Conservation (phyloP, 2,329 filamentous ascomycete genomes). For the Monilinia vaccinii-corymbosi region DNA sequence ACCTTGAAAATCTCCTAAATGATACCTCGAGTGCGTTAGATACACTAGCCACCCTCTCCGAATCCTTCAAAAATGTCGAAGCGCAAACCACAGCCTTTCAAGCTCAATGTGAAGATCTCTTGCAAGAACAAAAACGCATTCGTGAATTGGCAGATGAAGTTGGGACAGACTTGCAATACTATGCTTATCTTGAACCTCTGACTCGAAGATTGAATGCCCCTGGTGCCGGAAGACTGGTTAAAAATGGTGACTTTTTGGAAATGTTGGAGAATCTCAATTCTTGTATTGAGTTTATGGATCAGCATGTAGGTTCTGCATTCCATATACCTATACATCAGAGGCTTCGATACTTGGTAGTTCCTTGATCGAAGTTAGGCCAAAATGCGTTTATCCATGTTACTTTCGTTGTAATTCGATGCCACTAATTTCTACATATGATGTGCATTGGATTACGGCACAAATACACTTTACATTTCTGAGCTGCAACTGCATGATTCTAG, state of each 20-base stretch:
- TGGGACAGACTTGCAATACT: constrained; percentile 85
- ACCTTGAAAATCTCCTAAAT: constrained; percentile 68
- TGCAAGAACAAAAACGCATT: constrained; percentile 72
- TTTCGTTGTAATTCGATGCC: not conserved
- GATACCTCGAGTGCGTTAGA: constrained; percentile 70
- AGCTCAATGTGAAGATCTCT: constrained; percentile 79
- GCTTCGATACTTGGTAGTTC: not conserved
- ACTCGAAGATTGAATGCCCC: constrained; percentile 87
- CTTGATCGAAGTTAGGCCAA: not conserved
- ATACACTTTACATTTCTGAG: not conserved
- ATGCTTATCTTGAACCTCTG: constrained; percentile 84
- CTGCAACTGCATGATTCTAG: not conserved
- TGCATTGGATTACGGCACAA: not conserved
- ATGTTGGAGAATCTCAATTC: constrained; percentile 82
- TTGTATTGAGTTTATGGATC: constrained; percentile 86
- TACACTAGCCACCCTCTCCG: constrained; percentile 68
- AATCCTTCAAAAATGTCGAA: constrained; percentile 82
- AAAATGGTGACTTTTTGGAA: constrained; percentile 75
- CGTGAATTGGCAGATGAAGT: constrained; percentile 75
- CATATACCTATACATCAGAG: not conserved
- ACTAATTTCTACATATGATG: not conserved
- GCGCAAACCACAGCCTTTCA: constrained; percentile 88
- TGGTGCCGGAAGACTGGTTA: constrained; percentile 76
- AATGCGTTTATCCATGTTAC: not conserved
- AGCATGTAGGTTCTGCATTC: constrained; percentile 51